Conservation (phyloP, 2,329 filamentous ascomycete genomes). For the Pochonia chlamydosporia region DNA sequence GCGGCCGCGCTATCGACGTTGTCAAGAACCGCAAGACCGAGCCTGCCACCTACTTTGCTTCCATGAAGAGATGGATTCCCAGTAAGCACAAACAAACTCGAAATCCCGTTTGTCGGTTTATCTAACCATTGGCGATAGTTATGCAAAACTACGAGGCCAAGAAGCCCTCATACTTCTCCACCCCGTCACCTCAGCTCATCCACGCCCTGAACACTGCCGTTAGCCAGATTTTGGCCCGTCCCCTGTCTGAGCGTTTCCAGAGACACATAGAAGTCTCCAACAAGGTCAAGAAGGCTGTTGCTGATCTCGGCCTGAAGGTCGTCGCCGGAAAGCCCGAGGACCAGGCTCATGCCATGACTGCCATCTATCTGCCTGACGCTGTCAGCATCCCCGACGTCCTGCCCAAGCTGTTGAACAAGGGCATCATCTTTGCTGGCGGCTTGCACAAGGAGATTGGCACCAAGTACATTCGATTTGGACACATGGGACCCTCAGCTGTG, state of each 20-base stretch:
- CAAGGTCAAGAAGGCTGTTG: constrained; percentile 77
- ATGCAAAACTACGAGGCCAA: constrained; percentile 99
- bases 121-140: constrained; percentile 43
- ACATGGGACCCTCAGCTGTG: constrained; percentile 92
- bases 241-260: constrained; percentile 77
- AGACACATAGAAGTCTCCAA: constrained; percentile 74
- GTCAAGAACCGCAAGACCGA: constrained; percentile 77
- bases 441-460: constrained; percentile 92
- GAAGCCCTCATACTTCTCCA: constrained; percentile 97
- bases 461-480: constrained; percentile 92
- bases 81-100: constrained; percentile 48
- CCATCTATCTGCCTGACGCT: constrained; percentile 86
- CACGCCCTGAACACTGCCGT: constrained; percentile 88
- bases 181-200: constrained; percentile 88
- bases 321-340: constrained; percentile 80
- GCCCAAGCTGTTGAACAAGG: constrained; percentile 77
- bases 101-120: neutral
- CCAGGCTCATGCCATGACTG: constrained; percentile 97
- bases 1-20: constrained; percentile 74
- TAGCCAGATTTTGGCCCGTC: constrained; percentile 74
- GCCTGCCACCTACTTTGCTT: constrained; percentile 87
- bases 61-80: constrained; percentile 94
- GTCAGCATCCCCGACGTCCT: constrained; percentile 77
- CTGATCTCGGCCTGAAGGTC: constrained; percentile 78
- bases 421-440: constrained; percentile 90